A percentile compares a stretch with the other conserved stretches of the same genome.
These are phyloP conservation scores for Ophiostoma piceae DNA, from an alignment of 2,329 filamentous ascomycete genomes.

Conservation along the genomic window DNA sequence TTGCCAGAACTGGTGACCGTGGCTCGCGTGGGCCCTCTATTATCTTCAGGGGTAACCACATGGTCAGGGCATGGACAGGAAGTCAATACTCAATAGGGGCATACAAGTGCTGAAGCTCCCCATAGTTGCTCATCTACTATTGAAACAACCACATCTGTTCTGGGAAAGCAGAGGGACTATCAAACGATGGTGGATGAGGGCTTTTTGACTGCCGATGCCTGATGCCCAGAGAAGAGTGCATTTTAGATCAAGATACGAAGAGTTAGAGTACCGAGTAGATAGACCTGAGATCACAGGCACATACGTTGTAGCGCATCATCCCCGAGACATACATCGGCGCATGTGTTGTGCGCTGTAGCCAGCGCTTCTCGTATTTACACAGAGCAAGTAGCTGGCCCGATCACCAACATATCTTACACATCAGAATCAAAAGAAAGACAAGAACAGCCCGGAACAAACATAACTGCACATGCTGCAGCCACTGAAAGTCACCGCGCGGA, in stretches of 20 bases:
- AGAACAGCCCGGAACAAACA: not conserved
- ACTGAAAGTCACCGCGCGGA: not conserved
- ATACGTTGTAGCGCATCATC: not conserved
- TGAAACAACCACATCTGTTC: not conserved
- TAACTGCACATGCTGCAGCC: not conserved
- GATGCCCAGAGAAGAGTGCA: not conserved
- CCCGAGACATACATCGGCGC: not conserved
- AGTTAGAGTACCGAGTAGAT: too few species aligned
- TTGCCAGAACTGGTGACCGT: not conserved
- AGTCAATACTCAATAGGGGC: constrained; percentile 1
- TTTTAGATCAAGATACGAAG: too few species aligned
- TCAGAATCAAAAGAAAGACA: not conserved
- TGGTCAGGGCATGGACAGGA: not conserved
- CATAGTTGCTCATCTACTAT: not conserved
- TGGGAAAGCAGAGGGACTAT: not conserved
- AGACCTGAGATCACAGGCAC: not conserved
- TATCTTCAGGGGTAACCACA: not conserved
- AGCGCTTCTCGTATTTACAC: not conserved
- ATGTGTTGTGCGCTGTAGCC: not conserved
- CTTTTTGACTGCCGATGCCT: constrained; percentile 3
- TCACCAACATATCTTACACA: not conserved
- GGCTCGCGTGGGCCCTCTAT: not conserved
- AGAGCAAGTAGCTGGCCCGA: not conserved
- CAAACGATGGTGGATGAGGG: not conserved
- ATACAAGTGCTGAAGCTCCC: not conserved